These are phyloP conservation scores for Luzula sylvatica DNA, from an alignment of 176 grass and related monocot genomes.

Conservation along the genomic window DNA sequence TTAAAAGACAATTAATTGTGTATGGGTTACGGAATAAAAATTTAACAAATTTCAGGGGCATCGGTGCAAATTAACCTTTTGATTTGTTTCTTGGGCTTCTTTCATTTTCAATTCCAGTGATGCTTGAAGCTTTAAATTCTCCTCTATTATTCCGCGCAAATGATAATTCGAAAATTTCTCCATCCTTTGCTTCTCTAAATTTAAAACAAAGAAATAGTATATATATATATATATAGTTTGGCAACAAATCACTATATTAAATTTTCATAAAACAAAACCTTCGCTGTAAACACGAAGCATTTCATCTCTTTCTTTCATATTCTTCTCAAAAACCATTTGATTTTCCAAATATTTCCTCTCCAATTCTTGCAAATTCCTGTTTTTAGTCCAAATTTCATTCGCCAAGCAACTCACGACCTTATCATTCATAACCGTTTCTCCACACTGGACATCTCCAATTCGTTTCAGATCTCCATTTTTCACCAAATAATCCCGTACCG, in stretches of 20 bases:
- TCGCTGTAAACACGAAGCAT: slow-evolving; percentile 6
- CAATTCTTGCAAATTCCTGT: slow-evolving; percentile 1
- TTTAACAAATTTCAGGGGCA: background rate
- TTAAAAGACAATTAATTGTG: background rate
- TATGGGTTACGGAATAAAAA: background rate
- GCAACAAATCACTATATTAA: slow-evolving; percentile 1
- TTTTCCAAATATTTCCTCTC: slow-evolving; percentile 8
- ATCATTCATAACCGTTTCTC: slow-evolving; percentile 1
- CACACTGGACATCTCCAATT: background rate
- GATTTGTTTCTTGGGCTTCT: slow-evolving; percentile 9
- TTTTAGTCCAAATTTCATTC: slow-evolving; percentile 5
- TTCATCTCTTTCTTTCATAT: background rate
- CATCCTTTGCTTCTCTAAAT: slow-evolving; percentile 14
- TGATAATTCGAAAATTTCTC: slow-evolving; percentile 12
- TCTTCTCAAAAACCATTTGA: slow-evolving; percentile 7
- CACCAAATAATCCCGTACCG: background rate
- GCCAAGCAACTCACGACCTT: background rate
- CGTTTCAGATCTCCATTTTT: slow-evolving; percentile 10
- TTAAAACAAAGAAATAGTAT: slow-evolving; percentile 7
- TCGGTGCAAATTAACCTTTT: slow-evolving; percentile 8
- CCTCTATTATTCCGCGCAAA: slow-evolving; percentile 6
- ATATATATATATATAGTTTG: no score
- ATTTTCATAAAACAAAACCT: slow-evolving; percentile 12
- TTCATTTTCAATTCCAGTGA: slow-evolving; percentile 7
- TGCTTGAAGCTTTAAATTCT: slow-evolving; percentile 14